Conservation (phyloP, 2,329 filamentous ascomycete species). For the Colletotrichum graminicola region DNA sequence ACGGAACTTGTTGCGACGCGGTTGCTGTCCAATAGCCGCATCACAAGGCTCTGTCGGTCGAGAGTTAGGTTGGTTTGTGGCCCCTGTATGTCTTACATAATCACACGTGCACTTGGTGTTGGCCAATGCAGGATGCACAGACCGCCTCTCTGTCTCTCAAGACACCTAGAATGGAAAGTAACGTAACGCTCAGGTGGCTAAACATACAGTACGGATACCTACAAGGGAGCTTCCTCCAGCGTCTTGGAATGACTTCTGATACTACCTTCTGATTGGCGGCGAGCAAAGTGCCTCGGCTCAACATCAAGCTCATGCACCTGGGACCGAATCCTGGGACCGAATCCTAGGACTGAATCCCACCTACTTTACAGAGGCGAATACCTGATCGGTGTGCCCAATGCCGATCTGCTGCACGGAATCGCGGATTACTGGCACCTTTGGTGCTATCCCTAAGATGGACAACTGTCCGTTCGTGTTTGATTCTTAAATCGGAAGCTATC, state of each 20-base stretch:
- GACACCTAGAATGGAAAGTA: not conserved
- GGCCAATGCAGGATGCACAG: constrained; percentile 25
- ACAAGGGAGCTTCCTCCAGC: not conserved
- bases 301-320: not conserved
- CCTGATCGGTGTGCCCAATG: constrained; percentile 24
- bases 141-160: not conserved
- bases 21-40: constrained; percentile 40
- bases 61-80: constrained; percentile 11
- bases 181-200: not conserved
- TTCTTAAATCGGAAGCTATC: constrained; percentile 17
- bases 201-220: no score
- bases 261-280: constrained; percentile 22
- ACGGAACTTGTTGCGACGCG: constrained; percentile 36
- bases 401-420: constrained; percentile 25
- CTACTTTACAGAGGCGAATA: constrained; percentile 16
- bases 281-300: constrained; percentile 30
- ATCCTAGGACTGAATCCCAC: not conserved
- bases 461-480: constrained; percentile 5
- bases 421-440: constrained; percentile 6
- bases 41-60: constrained; percentile 33
- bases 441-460: constrained; percentile 23
- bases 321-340: no score
- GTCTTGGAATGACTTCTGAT: not conserved
- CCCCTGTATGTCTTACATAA: constrained; percentile 34
- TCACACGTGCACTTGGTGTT: constrained; percentile 24